Percentiles rank a stretch among this genome's conserved stretches.
These are phyloP conservation scores for Colletotrichum spaethianum DNA, from an alignment of 2,329 filamentous ascomycete species.

Conservation along the genomic window DNA sequence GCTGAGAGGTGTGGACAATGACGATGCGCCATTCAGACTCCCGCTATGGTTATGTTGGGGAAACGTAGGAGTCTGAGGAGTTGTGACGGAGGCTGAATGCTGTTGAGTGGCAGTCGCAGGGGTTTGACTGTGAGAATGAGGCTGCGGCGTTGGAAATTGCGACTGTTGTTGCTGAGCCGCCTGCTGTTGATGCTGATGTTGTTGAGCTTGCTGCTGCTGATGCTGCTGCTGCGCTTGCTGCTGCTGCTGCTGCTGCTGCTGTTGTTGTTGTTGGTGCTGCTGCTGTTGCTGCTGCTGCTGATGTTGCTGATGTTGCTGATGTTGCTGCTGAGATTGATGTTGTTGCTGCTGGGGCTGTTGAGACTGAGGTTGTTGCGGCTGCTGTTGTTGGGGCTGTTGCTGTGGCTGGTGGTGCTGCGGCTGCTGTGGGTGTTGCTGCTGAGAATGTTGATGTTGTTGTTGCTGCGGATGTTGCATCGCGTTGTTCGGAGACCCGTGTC, in stretches of 20 bases:
- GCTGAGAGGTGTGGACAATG: slow-evolving; percentile 63
- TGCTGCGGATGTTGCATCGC: slow-evolving; percentile 47
- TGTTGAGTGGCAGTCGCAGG: slow-evolving; percentile 46
- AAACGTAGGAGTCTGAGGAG: slow-evolving; percentile 72
- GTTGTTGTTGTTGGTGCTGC: slow-evolving; percentile 53
- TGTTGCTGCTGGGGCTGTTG: slow-evolving; percentile 45
- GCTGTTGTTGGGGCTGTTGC: slow-evolving; percentile 49
- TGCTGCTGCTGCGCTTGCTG: slow-evolving; percentile 48
- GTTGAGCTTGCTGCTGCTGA: slow-evolving; percentile 49
- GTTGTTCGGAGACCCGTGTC: slow-evolving; percentile 54
- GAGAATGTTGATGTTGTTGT: slow-evolving; percentile 49
- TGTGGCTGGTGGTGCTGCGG: slow-evolving; percentile 52
- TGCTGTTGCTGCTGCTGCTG: slow-evolving; percentile 49
- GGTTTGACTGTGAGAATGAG: slow-evolving; percentile 50
- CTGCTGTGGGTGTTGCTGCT: slow-evolving; percentile 53
- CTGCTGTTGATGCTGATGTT: slow-evolving; percentile 55
- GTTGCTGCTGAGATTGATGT: slow-evolving; percentile 47
- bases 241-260: slow-evolving; percentile 52
- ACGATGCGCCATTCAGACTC: slow-evolving; percentile 56
- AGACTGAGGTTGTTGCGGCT: slow-evolving; percentile 49
- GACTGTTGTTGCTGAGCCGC: slow-evolving; percentile 47
- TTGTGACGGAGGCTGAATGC: slow-evolving; percentile 50
- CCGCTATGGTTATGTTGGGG: slow-evolving; percentile 58
- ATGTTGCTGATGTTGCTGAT: slow-evolving; percentile 47
- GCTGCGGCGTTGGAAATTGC: slow-evolving; percentile 53